These are phyloP conservation scores for Salvia sclarea DNA, from an alignment of 305 asterid species.

Conservation along the genomic window DNA sequence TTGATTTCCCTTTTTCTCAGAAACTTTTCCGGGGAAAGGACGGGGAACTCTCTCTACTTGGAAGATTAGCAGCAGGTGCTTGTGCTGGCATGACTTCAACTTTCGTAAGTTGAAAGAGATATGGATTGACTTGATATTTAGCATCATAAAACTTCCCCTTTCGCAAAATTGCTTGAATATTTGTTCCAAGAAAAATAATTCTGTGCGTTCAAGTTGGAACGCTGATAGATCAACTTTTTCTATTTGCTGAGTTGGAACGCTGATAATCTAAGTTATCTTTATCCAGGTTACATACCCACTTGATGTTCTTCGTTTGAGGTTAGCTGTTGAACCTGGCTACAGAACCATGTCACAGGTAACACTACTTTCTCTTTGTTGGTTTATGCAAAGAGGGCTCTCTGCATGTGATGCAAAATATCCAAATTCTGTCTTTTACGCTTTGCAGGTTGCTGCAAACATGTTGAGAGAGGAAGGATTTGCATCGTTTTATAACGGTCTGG, in stretches of 20 bases:
- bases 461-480: conserved; percentile 85
- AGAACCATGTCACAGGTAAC: conserved; percentile 84
- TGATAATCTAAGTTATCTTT: conserved; percentile 35
- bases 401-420: conserved; percentile 26
- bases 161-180: conserved; percentile 5
- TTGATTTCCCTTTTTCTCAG: conserved; percentile 42
- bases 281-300: conserved; percentile 83
- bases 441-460: conserved; percentile 86
- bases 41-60: conserved; percentile 81
- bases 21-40: conserved; percentile 66
- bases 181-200: neutral
- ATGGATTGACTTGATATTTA: conserved; percentile 15
- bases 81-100: conserved; percentile 99
- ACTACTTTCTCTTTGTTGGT: conserved; percentile 12
- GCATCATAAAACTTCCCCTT: neutral
- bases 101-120: conserved; percentile 68
- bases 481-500: conserved; percentile 83
- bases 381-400: conserved; percentile 1
- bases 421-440: conserved; percentile 30
- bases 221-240: conserved; percentile 11
- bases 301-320: conserved; percentile 84
- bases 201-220: conserved; percentile 6
- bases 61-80: conserved; percentile 99
- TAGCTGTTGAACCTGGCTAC: conserved; percentile 90
- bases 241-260: neutral